Evolutionary conservation across 345 rosid species (phyloP), one percentile per base, ranked within the genome.

Genomic region (Gynandropsis gynandra): DNA sequence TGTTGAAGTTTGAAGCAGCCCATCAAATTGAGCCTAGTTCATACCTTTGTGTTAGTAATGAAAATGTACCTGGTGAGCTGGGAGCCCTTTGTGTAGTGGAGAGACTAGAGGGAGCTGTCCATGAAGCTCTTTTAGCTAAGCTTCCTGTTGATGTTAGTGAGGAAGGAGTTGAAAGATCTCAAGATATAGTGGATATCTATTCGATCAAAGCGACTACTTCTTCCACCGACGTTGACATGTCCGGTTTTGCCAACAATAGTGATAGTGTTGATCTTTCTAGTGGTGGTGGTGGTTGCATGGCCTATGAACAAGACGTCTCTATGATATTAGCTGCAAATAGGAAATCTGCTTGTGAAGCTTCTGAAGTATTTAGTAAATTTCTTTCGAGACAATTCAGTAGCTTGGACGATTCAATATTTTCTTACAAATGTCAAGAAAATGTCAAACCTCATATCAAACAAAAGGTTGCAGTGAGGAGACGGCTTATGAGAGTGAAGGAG

Each of bases 401-500:
- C 16, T 13, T 56, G 63, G 80, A 66, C 68, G 42, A 47, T 47
- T 68, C 66, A 1, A 61, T 54, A 57, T 62, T 61, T 70, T 43
- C 54, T 39, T 59, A 17, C 50, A 38, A 24, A 36, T 32, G 75
- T 11, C 53, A 54, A 15, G 24, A 19, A 49, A 66, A 62, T 72
- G 47, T 44, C 67, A 71, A 76, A 61, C 50, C 67, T 2, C 62
- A 48, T 18, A 58, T 85, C 31, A 61, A 67, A 65, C 78, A 77
- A 50, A 80, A 70, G 43, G 47, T 88, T 70, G 68, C 61, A 7
- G 60, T 16, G 56, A 79, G 69, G 72, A 70, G 70, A 66, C 72
- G 34, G 47, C 62, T 69, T 49, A 38, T 72, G 42, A 83, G 70
- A 67, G 80, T 80, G 42, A 80, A 85, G 75, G 97, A 93, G 82